phyloP scores from a whole-genome alignment of 2,329 filamentous ascomycete species.

The Diaporthe velutina region DNA sequence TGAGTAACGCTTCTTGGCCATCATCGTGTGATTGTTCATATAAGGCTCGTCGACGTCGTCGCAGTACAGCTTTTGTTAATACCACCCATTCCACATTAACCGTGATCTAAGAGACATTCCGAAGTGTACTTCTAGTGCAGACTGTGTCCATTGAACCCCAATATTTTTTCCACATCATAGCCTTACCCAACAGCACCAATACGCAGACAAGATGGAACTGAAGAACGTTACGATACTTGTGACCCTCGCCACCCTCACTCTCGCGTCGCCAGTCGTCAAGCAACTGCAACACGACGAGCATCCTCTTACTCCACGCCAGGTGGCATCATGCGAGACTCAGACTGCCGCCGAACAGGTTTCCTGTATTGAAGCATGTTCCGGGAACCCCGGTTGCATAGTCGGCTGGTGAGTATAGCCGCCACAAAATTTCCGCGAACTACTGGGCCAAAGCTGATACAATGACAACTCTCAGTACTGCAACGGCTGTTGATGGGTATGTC shows the following conservation, averaged over 20 bases:
- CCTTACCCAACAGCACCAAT: neutral
- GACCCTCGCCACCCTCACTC: neutral
- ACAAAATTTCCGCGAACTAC: accelerated
- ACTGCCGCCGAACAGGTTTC: neutral
- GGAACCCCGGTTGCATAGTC: neutral
- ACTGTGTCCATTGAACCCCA: neutral
- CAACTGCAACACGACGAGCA: neutral
- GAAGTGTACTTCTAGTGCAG: neutral
- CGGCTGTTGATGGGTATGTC: neutral
- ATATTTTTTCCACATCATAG: neutral
- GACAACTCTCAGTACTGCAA: neutral
- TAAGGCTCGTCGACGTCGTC: neutral
- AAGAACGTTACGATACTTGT: neutral
- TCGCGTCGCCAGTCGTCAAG: neutral
- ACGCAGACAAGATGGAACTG: neutral
- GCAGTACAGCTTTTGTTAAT: no score
- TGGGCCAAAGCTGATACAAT: neutral
- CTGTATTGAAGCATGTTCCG: neutral
- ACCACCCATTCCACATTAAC: neutral
- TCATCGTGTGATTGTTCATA: neutral
- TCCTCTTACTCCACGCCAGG: neutral
- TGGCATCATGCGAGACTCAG: constrained; percentile 4
- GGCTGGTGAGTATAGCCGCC: neutral
- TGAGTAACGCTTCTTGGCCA: neutral
- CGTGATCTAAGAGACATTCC: neutral